Evolutionary conservation across 345 rosid species (phyloP).

Genomic region (Pistacia integerrima): DNA sequence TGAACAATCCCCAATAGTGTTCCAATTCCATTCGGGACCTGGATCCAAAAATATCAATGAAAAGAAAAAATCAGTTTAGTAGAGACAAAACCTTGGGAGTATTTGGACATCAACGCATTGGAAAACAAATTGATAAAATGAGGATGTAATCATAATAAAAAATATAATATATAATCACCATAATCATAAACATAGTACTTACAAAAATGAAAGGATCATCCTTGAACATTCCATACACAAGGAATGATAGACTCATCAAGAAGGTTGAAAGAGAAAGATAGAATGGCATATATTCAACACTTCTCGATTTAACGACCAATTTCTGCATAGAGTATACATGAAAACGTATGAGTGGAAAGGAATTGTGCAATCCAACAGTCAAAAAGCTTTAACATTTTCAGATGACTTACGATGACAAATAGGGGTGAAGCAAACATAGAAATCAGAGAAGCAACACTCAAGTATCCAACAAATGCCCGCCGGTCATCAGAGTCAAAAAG

Average conservation of each 20-base stretch:
- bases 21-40: conserved; percentile 60
- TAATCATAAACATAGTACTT: conserved; percentile 16
- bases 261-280: conserved; percentile 54
- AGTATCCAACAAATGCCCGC: conserved; percentile 47
- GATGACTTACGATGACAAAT: conserved; percentile 44
- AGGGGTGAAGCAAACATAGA: conserved; percentile 61
- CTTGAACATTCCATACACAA: conserved; percentile 41
- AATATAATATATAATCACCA: background rate
- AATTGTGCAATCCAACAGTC: background rate
- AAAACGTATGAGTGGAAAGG: conserved; percentile 4
- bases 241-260: conserved; percentile 53
- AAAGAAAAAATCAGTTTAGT: background rate
- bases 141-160: background rate
- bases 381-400: background rate
- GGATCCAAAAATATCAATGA: background rate
- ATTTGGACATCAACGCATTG: background rate
- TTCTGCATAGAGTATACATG: conserved; percentile 31
- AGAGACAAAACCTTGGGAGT: background rate
- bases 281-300: conserved; percentile 60
- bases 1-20: conserved; percentile 43
- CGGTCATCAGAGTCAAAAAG: conserved; percentile 25
- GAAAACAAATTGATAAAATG: background rate
- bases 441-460: conserved; percentile 53
- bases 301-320: conserved; percentile 44
- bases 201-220: conserved; percentile 49